Evolutionary conservation across 768 basidiomycete genomes (phyloP).

Genomic region (Trametes coccinea): DNA sequence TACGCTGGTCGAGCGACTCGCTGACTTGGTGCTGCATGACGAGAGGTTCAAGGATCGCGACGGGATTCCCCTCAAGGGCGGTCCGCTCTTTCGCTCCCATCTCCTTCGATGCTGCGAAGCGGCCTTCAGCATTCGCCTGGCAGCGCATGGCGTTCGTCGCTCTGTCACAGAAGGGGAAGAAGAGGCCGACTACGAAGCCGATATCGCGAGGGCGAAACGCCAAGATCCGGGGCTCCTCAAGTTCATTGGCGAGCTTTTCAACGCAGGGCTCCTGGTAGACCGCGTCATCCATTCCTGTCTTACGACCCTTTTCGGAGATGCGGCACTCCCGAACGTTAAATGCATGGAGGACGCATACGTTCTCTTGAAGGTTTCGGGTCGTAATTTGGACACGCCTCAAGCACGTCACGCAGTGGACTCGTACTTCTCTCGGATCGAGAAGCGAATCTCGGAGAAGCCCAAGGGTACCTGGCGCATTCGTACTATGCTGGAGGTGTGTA

Average conservation of each 20-base stretch:
- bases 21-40: conserved; percentile 83
- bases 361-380: conserved; percentile 85
- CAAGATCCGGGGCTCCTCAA: conserved; percentile 95
- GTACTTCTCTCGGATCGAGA: not conserved
- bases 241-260: conserved; percentile 98
- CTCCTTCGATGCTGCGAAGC: conserved; percentile 94
- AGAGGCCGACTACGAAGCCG: conserved; percentile 66
- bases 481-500: not conserved
- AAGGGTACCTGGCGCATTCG: not conserved
- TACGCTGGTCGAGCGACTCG: conserved; percentile 94
- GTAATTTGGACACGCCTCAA: conserved; percentile 75
- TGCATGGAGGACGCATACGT: conserved; percentile 96
- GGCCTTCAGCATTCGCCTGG: conserved; percentile 96
- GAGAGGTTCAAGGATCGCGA: conserved; percentile 79
- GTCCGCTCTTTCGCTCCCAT: conserved; percentile 94
- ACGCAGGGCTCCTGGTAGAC: conserved; percentile 93
- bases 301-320: conserved; percentile 91
- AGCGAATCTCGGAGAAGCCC: conserved; percentile 23
- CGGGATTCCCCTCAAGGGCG: conserved; percentile 86
- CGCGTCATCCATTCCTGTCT: conserved; percentile 98
- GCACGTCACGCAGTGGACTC: conserved; percentile 41
- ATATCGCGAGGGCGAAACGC: conserved; percentile 93
- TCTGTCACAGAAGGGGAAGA: conserved; percentile 53
- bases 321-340: conserved; percentile 91
- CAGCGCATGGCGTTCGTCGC: conserved; percentile 25